Conservation (phyloP, 495 filamentous ascomycete species). For the Lichina pygmaea region DNA sequence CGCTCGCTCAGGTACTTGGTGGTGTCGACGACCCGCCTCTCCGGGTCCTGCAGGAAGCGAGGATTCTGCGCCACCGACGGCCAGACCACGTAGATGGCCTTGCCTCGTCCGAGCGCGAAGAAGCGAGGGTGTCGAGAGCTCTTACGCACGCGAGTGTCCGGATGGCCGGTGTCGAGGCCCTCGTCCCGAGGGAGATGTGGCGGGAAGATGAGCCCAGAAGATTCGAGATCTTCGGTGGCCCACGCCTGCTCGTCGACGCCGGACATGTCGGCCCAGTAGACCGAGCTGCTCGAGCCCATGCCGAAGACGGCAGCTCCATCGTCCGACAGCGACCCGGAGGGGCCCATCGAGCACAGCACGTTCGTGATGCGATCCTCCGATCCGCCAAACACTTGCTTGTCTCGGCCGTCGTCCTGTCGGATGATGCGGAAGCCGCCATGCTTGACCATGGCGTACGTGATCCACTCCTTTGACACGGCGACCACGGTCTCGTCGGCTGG, state of each 20-base stretch:
- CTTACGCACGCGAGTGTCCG: constrained; percentile 83
- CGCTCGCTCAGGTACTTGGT: constrained; percentile 70
- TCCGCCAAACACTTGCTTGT: constrained; percentile 68
- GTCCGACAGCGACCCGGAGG: constrained; percentile 17
- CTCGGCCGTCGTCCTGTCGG: constrained; percentile 72
- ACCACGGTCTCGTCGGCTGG: constrained; percentile 84
- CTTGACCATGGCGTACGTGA: constrained; percentile 79
- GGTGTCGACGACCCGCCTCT: constrained; percentile 41
- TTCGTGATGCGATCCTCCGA: constrained; percentile 82
- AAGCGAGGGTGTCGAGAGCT: constrained; percentile 71
- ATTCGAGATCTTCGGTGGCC: constrained; percentile 34
- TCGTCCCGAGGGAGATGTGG: constrained; percentile 49
- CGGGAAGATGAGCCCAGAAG: constrained; percentile 56
- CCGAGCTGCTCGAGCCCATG: constrained; percentile 75
- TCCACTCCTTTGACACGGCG: constrained; percentile 70
- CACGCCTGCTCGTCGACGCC: constrained; percentile 32
- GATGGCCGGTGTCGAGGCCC: constrained; percentile 60
- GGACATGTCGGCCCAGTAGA: constrained; percentile 67
- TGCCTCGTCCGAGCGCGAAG: constrained; percentile 86
- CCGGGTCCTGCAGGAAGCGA: constrained; percentile 35
- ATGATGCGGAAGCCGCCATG: constrained; percentile 78
- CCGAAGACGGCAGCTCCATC: constrained; percentile 56
- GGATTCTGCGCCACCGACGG: constrained; percentile 46
- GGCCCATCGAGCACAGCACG: constrained; percentile 47
- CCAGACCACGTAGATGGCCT: constrained; percentile 79